Percentiles rank a stretch among this genome's conserved stretches.
phyloP scores from a whole-genome alignment of 169 alveolate species.

The Plasmodium relictum region DNA sequence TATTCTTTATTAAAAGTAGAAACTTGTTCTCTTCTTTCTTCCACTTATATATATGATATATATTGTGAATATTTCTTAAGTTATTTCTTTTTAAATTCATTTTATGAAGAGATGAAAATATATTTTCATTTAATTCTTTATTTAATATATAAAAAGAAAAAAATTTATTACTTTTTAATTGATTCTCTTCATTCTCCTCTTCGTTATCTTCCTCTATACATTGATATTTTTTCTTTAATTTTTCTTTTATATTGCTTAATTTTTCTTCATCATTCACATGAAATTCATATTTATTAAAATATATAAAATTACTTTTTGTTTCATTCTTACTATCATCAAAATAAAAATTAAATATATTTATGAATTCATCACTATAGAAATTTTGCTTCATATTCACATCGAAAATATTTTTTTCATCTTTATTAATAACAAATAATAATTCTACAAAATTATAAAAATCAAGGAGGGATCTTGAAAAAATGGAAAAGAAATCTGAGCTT shows the following conservation, averaged over 20 bases:
- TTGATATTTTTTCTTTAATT: conserved; percentile 31
- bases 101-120: conserved; percentile 65
- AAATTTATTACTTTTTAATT: neutral
- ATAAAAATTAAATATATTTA: conserved; percentile 40
- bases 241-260: conserved; percentile 24
- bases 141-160: conserved; percentile 61
- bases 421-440: conserved; percentile 27
- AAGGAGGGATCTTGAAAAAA: conserved; percentile 18
- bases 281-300: conserved; percentile 19
- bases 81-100: conserved; percentile 69
- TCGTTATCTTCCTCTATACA: neutral
- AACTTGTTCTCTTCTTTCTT: conserved; percentile 31
- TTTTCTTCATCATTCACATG: conserved; percentile 19
- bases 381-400: conserved; percentile 26
- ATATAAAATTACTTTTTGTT: neutral
- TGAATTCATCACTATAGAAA: conserved; percentile 11
- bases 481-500: neutral
- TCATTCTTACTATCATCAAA: conserved; percentile 17
- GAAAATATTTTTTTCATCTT: neutral
- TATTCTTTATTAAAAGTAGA: conserved; percentile 18
- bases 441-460: conserved; percentile 29
- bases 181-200: neutral
- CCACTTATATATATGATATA: conserved; percentile 67
- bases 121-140: conserved; percentile 54
- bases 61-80: conserved; percentile 38